Percentiles rank a stretch among this genome's conserved stretches.
phyloP scores from a whole-genome alignment of 169 alveolate genomes.

The Eimeria acervulina region DNA sequence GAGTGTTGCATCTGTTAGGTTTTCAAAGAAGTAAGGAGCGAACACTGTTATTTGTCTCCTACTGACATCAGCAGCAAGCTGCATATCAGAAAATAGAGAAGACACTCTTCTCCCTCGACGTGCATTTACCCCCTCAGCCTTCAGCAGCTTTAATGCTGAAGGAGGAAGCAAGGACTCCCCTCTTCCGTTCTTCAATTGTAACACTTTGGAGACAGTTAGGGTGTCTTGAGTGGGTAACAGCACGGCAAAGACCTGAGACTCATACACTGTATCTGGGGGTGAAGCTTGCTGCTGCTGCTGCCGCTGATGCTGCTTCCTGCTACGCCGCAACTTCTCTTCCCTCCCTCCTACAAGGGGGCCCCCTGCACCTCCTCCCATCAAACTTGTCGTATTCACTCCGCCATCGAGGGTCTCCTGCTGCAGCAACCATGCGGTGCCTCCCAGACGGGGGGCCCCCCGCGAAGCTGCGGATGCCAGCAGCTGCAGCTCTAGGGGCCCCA shows the following conservation, averaged over 20 bases:
- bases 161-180: conserved; percentile 85
- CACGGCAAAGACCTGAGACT: conserved; percentile 79
- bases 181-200: conserved; percentile 85
- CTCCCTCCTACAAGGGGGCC: not conserved
- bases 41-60: conserved; percentile 86
- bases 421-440: conserved; percentile 52
- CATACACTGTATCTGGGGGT: conserved; percentile 65
- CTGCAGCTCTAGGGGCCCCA: conserved; percentile 57
- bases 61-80: conserved; percentile 87
- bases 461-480: conserved; percentile 54
- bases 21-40: conserved; percentile 88
- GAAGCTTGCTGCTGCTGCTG: conserved; percentile 5
- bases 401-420: conserved; percentile 43
- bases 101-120: conserved; percentile 20
- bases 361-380: not conserved
- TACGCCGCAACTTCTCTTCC: not conserved
- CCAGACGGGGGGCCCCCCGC: conserved; percentile 43
- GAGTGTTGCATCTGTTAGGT: conserved; percentile 86
- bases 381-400: not conserved
- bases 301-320: not conserved
- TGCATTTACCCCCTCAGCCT: conserved; percentile 79
- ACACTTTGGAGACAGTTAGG: conserved; percentile 77
- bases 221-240: conserved; percentile 80
- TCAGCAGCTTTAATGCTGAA: conserved; percentile 81
- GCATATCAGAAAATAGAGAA: conserved; percentile 84